These are phyloP conservation scores for Acmispon strigosus DNA, from an alignment of 306 rosid species.

Conservation along the genomic window DNA sequence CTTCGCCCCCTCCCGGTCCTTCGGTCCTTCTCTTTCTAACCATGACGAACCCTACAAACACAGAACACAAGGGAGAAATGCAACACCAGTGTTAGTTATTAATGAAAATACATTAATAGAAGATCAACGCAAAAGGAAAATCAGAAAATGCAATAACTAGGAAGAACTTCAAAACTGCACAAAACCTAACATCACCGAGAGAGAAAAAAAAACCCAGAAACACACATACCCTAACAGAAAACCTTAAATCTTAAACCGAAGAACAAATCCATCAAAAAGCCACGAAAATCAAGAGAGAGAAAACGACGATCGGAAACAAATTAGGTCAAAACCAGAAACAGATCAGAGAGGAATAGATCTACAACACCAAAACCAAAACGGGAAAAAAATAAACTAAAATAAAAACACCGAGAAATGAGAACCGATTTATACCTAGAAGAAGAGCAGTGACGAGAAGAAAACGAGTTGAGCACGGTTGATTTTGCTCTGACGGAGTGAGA, in stretches of 20 bases:
- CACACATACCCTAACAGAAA: background rate
- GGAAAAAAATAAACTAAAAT: background rate
- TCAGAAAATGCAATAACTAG: background rate
- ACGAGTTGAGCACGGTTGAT: background rate
- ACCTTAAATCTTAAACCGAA: no score
- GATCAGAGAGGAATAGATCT: constrained; percentile 28
- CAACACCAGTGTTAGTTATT: background rate
- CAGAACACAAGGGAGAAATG: background rate
- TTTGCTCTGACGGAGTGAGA: background rate
- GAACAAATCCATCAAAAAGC: background rate
- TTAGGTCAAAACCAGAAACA: background rate
- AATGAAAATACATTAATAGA: background rate
- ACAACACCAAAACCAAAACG: background rate
- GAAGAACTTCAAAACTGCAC: no score
- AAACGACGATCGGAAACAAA: background rate
- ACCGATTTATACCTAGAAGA: constrained; percentile 5
- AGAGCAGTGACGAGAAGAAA: background rate
- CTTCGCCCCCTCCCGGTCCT: constrained; percentile 48
- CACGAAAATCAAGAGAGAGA: background rate
- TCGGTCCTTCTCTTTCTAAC: constrained; percentile 77
- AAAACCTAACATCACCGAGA: background rate
- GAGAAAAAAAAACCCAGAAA: background rate
- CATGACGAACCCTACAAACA: constrained; percentile 44
- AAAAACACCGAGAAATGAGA: background rate
- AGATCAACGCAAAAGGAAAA: background rate